Conservation (phyloP, 371 early-diverging fungal genomes). For the Blastocladiella emersonii region DNA sequence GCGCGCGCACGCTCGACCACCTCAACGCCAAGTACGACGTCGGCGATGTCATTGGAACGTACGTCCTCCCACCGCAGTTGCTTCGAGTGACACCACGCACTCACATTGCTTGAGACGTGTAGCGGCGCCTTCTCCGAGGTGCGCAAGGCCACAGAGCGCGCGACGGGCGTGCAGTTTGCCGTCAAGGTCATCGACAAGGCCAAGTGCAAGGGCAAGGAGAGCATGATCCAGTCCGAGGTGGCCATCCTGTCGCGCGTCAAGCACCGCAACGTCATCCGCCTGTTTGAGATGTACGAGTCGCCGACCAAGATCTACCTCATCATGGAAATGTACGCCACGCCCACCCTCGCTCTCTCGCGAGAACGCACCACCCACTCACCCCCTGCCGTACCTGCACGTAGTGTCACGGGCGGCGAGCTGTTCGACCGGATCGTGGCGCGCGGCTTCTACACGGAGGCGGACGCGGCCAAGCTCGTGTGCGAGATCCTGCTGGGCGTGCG, state of each 20-base stretch:
- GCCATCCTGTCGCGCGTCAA: slow-evolving; percentile 11
- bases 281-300: slow-evolving; percentile 10
- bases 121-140: slow-evolving; percentile 57
- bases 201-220: slow-evolving; percentile 24
- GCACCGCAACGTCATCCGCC: slow-evolving; percentile 10
- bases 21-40: neutral
- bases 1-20: neutral
- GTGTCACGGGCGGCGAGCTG: slow-evolving; percentile 63
- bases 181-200: slow-evolving; percentile 47
- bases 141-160: slow-evolving; percentile 26
- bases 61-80: neutral
- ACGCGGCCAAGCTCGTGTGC: slow-evolving; percentile 62
- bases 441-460: slow-evolving; percentile 53
- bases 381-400: too few relatives aligned
- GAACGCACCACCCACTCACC: neutral
- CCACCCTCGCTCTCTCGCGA: neutral
- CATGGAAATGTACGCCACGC: slow-evolving; percentile 37
- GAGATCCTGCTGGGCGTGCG: slow-evolving; percentile 35
- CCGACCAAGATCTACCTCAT: slow-evolving; percentile 9
- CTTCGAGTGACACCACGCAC: neutral
- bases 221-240: slow-evolving; percentile 12
- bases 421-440: slow-evolving; percentile 73
- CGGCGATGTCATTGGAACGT: neutral
- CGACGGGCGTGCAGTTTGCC: slow-evolving; percentile 30
- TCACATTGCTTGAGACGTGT: neutral